Percentiles rank a stretch among this genome's conserved stretches.
These are phyloP conservation scores for Cutaneotrichosporon dermatis DNA, from an alignment of 1,284 basidiomycete species.

Conservation along the genomic window DNA sequence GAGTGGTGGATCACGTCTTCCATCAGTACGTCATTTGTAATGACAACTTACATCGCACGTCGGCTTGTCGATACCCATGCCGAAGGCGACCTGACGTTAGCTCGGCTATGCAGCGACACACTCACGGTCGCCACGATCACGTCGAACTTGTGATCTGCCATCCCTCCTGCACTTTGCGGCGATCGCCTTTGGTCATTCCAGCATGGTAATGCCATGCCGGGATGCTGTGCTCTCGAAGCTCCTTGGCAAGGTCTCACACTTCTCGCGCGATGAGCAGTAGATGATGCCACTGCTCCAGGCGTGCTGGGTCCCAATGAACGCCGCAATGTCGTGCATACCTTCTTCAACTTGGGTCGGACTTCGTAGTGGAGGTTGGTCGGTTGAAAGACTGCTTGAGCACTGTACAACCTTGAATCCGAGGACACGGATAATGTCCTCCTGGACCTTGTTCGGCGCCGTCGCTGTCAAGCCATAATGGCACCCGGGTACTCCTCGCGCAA, in stretches of 20 bases:
- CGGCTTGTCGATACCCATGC: slow-evolving; percentile 95
- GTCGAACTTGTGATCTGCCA: slow-evolving; percentile 72
- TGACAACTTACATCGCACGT: slow-evolving; percentile 54
- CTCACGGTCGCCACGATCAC: slow-evolving; percentile 83
- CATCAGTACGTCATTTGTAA: slow-evolving; percentile 10
- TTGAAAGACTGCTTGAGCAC: slow-evolving; percentile 83
- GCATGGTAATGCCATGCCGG: slow-evolving; percentile 84
- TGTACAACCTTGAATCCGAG: slow-evolving; percentile 62
- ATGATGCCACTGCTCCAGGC: slow-evolving; percentile 69
- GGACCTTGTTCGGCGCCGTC: slow-evolving; percentile 75
- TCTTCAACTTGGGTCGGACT: slow-evolving; percentile 62
- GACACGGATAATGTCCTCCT: slow-evolving; percentile 70
- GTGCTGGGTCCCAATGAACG: slow-evolving; percentile 65
- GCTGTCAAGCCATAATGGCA: slow-evolving; percentile 98
- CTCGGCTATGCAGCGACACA: background rate
- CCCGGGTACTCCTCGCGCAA: slow-evolving; percentile 70
- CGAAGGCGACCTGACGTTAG: slow-evolving; percentile 66
- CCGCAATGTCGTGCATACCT: slow-evolving; percentile 63
- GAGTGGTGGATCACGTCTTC: slow-evolving; percentile 73
- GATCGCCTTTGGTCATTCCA: slow-evolving; percentile 63
- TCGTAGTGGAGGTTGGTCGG: slow-evolving; percentile 80
- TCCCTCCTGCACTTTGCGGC: slow-evolving; percentile 60
- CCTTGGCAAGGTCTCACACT: slow-evolving; percentile 75
- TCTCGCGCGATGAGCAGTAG: slow-evolving; percentile 69
- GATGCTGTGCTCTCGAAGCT: slow-evolving; percentile 59